Percentiles rank a stretch among this genome's conserved stretches.
Evolutionary conservation across 768 basidiomycete genomes (phyloP).

Genomic region (Auricularia sp.): DNA sequence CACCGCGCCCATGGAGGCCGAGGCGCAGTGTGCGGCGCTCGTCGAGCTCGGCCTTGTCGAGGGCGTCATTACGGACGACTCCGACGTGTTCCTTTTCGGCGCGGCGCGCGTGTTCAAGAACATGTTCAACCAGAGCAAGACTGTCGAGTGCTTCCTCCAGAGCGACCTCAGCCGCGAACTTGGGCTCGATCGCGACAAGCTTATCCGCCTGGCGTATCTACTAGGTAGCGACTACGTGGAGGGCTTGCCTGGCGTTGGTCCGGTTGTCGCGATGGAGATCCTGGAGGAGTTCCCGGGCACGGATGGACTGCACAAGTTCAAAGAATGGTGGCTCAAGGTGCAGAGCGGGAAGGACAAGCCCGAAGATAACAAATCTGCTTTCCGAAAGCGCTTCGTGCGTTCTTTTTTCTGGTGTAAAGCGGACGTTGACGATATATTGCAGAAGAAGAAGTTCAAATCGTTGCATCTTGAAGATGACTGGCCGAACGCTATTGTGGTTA

Average conservation of each 20-base stretch:
- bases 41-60: slow-evolving; percentile 80
- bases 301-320: slow-evolving; percentile 77
- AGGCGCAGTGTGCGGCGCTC: slow-evolving; percentile 94
- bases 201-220: slow-evolving; percentile 84
- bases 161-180: slow-evolving; percentile 81
- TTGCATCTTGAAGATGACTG: slow-evolving; percentile 75
- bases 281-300: slow-evolving; percentile 86
- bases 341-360: slow-evolving; percentile 78
- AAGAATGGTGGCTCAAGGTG: slow-evolving; percentile 89
- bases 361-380: slow-evolving; percentile 64
- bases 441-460: slow-evolving; percentile 87
- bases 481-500: slow-evolving; percentile 86
- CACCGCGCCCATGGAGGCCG: slow-evolving; percentile 98
- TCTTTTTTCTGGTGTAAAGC: slow-evolving; percentile 6
- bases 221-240: slow-evolving; percentile 96
- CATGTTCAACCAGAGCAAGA: slow-evolving; percentile 99
- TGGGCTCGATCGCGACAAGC: slow-evolving; percentile 72
- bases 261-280: slow-evolving; percentile 95
- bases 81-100: slow-evolving; percentile 97
- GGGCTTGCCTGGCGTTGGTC: slow-evolving; percentile 84
- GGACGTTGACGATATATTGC: background rate
- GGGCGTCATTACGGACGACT: slow-evolving; percentile 97
- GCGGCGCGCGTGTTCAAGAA: slow-evolving; percentile 92
- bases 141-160: slow-evolving; percentile 89
- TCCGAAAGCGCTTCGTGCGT: slow-evolving; percentile 77